phyloP scores from a whole-genome alignment of 768 basidiomycete genomes.

The Trichaptum fuscoviolaceum region DNA sequence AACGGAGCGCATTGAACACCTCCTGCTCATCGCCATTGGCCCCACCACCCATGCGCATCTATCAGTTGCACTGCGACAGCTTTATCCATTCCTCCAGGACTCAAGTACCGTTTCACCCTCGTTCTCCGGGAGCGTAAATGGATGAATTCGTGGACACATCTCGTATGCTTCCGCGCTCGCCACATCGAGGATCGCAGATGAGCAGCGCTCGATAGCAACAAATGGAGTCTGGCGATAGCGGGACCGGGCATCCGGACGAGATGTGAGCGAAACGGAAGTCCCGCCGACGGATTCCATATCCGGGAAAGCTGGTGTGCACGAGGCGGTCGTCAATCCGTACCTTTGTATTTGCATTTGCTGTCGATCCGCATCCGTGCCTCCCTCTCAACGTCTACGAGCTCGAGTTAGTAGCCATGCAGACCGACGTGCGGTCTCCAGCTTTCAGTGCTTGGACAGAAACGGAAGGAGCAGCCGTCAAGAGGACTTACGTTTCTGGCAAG shows the following conservation, averaged over 20 bases:
- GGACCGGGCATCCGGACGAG: background rate
- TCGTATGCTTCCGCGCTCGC: background rate
- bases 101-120: background rate
- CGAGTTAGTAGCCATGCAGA: background rate
- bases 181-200: background rate
- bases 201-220: background rate
- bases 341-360: background rate
- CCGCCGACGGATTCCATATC: too few relatives aligned
- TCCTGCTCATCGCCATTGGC: background rate
- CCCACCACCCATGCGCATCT: background rate
- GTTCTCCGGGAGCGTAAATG: too few relatives aligned
- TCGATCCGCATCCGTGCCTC: background rate
- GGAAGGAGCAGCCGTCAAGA: background rate
- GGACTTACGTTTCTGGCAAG: background rate
- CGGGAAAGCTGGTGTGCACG: background rate
- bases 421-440: background rate
- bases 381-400: background rate
- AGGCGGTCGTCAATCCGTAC: background rate
- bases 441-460: background rate
- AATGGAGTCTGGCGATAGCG: background rate
- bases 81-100: background rate
- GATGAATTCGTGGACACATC: background rate
- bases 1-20: background rate
- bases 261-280: background rate
- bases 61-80: background rate